Evolutionary conservation across 345 rosid species (phyloP).

Genomic region (Hevea brasiliensis): DNA sequence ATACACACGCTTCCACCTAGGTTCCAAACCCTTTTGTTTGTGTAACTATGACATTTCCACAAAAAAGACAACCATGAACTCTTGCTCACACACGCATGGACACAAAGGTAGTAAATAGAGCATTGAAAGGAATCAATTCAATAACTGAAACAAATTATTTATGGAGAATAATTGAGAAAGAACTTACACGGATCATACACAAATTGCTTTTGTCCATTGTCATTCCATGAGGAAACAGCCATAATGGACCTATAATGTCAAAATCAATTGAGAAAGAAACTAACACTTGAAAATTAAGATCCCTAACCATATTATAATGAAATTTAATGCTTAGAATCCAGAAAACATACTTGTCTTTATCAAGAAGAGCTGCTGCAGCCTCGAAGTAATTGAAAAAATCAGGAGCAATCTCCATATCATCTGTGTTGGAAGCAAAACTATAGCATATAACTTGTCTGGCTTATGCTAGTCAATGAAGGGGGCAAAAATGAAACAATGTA

Average conservation of each 20-base stretch:
- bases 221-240: constrained; percentile 99
- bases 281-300: not conserved
- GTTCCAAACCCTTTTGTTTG: no score
- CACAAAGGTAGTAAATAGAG: not conserved
- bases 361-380: constrained; percentile 87
- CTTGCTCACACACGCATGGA: not conserved
- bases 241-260: constrained; percentile 72
- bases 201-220: constrained; percentile 97
- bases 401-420: constrained; percentile 98
- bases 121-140: not conserved
- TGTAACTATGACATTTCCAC: not conserved
- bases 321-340: constrained; percentile 11
- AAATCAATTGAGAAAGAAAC: constrained; percentile 4
- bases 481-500: constrained; percentile 1
- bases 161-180: constrained; percentile 9
- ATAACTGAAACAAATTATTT: not conserved
- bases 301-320: not conserved
- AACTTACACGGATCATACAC: constrained; percentile 91
- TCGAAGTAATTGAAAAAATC: constrained; percentile 97
- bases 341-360: constrained; percentile 76
- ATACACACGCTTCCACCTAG: no score
- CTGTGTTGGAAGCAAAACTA: constrained; percentile 49
- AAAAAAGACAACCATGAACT: not conserved
- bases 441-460: not conserved
- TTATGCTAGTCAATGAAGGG: constrained; percentile 7